phyloP scores from a whole-genome alignment of 768 basidiomycete genomes.

The Psilocybe azurescens region DNA sequence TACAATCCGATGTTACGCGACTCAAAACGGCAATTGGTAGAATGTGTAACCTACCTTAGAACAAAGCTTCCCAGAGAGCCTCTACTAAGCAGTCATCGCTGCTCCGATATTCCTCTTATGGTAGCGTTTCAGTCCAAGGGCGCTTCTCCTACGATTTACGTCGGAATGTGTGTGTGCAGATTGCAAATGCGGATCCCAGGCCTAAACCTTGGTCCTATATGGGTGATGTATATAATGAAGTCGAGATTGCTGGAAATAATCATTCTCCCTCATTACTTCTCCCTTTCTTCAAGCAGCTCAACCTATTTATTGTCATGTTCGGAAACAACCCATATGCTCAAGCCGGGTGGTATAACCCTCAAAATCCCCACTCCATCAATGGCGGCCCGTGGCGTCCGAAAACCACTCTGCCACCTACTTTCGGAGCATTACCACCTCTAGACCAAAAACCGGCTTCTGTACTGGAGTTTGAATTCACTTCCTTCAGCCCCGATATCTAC shows the following conservation, averaged over 20 bases:
- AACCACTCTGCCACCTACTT: slow-evolving; percentile 25
- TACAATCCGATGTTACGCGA: background rate
- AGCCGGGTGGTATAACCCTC: slow-evolving; percentile 34
- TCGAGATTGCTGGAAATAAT: background rate
- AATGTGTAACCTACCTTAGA: background rate
- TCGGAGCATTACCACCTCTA: slow-evolving; percentile 28
- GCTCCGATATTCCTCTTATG: background rate
- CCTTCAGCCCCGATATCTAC: slow-evolving; percentile 45
- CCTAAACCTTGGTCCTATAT: background rate
- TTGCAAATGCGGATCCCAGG: background rate
- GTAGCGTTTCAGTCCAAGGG: slow-evolving; percentile 1
- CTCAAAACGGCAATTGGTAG: background rate
- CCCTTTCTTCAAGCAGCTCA: too few relatives aligned
- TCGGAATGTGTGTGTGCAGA: background rate
- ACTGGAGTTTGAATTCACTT: slow-evolving; percentile 28
- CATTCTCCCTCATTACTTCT: background rate
- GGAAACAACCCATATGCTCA: slow-evolving; percentile 34
- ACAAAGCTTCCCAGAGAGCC: background rate
- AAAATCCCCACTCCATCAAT: slow-evolving; percentile 31
- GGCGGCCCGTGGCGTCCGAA: slow-evolving; percentile 17
- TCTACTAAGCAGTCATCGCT: background rate
- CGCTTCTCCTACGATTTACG: background rate
- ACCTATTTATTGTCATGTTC: slow-evolving; percentile 21
- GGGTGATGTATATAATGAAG: background rate
- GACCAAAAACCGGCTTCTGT: slow-evolving; percentile 15